Conservation (phyloP, 352 stramenopile genomes). For the Thalassiosira mediterranea region DNA sequence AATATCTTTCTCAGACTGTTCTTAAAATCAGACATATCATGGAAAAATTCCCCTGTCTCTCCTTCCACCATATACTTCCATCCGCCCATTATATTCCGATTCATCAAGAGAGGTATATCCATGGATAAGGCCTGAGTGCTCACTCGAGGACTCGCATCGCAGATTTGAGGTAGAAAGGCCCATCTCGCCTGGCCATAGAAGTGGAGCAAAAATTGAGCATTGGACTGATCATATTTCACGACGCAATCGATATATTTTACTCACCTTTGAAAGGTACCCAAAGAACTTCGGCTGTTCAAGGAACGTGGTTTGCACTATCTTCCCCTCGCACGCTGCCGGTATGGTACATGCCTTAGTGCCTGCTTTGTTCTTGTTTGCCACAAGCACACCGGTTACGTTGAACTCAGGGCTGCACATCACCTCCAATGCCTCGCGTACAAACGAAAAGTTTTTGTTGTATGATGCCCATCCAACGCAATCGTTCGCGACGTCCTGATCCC, state of each 20-base stretch:
- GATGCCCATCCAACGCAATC: slow-evolving; percentile 52
- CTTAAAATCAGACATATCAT: slow-evolving; percentile 55
- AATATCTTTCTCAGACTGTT: slow-evolving; percentile 37
- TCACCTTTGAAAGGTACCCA: slow-evolving; percentile 41
- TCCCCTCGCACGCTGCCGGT: slow-evolving; percentile 34
- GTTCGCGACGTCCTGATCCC: slow-evolving; percentile 46
- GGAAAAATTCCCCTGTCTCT: slow-evolving; percentile 53
- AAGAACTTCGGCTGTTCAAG: slow-evolving; percentile 49
- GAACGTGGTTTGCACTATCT: slow-evolving; percentile 53
- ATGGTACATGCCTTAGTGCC: slow-evolving; percentile 48
- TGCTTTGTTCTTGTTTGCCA: slow-evolving; percentile 55
- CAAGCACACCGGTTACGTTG: slow-evolving; percentile 53
- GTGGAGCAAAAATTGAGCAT: too few relatives aligned
- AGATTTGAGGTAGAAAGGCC: slow-evolving; percentile 55
- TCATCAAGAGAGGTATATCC: slow-evolving; percentile 57
- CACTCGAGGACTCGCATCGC: slow-evolving; percentile 53
- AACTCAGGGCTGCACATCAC: slow-evolving; percentile 53
- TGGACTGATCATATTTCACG: too few relatives aligned
- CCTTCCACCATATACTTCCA: slow-evolving; percentile 55
- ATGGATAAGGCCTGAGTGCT: slow-evolving; percentile 56
- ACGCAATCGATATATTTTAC: too few relatives aligned
- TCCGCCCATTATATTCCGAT: slow-evolving; percentile 56
- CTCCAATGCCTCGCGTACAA: slow-evolving; percentile 49
- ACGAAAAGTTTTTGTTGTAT: slow-evolving; percentile 57
- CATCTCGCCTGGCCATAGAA: slow-evolving; percentile 29